Conservation (phyloP, 441 rosid genomes). For the Monsonia emarginata region DNA sequence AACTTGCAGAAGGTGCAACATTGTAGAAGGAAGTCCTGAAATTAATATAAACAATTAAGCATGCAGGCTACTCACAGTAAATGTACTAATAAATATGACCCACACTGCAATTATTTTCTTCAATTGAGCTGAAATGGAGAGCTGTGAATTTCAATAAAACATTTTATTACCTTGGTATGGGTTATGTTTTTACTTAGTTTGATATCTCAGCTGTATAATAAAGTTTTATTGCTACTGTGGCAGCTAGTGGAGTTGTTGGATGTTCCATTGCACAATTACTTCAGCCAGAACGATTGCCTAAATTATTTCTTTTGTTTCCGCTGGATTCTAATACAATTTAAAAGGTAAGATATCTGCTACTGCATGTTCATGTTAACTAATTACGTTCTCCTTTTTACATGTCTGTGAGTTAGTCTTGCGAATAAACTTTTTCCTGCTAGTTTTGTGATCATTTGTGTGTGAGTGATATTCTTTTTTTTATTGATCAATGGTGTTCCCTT, state of each 20-base stretch:
- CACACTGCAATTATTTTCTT: background rate
- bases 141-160: background rate
- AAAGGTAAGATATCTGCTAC: slow-evolving; percentile 41
- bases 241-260: slow-evolving; percentile 96
- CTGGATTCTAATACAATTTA: slow-evolving; percentile 91
- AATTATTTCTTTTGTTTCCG: slow-evolving; percentile 99
- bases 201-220: slow-evolving; percentile 4
- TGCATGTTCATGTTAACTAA: background rate
- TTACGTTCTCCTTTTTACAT: background rate
- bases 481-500: background rate
- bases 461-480: background rate
- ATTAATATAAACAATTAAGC: background rate
- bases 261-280: slow-evolving; percentile 73
- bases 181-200: background rate
- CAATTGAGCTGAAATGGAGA: background rate
- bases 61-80: background rate
- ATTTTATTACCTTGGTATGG: too few relatives aligned
- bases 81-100: background rate
- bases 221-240: slow-evolving; percentile 16
- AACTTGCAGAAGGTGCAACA: background rate
- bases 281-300: slow-evolving; percentile 86
- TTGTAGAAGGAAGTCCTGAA: background rate
- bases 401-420: background rate
- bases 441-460: background rate
- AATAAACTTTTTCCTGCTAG: background rate